phyloP scores from a whole-genome alignment of 1,284 basidiomycete genomes.

The Pseudozyma hubeiensis region DNA sequence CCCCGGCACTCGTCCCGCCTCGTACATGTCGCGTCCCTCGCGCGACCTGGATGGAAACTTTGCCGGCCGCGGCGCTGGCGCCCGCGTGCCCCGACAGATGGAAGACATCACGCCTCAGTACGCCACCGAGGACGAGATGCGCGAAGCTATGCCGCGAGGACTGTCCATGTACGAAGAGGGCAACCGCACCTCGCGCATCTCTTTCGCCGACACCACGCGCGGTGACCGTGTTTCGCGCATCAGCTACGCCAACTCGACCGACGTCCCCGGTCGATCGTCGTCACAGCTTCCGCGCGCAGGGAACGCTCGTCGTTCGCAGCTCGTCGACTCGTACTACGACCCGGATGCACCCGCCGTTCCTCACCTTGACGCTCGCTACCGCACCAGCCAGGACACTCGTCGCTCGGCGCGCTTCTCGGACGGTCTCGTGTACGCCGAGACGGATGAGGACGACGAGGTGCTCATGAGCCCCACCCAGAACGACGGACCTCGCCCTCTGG shows the following conservation, averaged over 20 bases:
- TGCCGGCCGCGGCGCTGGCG: constrained; percentile 52
- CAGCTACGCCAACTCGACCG: constrained; percentile 57
- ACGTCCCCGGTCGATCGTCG: constrained; percentile 42
- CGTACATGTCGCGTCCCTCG: constrained; percentile 51
- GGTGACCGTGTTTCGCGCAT: constrained; percentile 60
- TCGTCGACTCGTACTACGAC: constrained; percentile 58
- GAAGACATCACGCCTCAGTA: constrained; percentile 47
- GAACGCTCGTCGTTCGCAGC: constrained; percentile 38
- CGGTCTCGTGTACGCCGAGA: constrained; percentile 47
- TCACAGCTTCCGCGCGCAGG: constrained; percentile 45
- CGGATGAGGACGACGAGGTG: constrained; percentile 50
- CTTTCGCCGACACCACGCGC: constrained; percentile 54
- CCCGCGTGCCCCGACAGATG: constrained; percentile 52
- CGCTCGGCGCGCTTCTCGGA: constrained; percentile 39
- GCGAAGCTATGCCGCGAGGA: constrained; percentile 49
- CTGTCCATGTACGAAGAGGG: constrained; percentile 52
- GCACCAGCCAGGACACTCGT: constrained; percentile 39
- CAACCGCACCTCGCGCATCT: constrained; percentile 53
- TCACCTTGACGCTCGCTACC: constrained; percentile 39
- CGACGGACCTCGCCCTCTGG: constrained; percentile 49
- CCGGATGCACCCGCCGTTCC: constrained; percentile 55
- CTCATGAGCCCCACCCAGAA: constrained; percentile 62
- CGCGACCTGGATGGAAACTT: constrained; percentile 51
- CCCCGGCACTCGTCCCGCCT: constrained; percentile 59
- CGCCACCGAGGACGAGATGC: constrained; percentile 54